A percentile compares a stretch with the other conserved stretches of the same genome.
Evolutionary conservation across 768 basidiomycete genomes (phyloP).

Genomic region (Xerocomus potaroensis): DNA sequence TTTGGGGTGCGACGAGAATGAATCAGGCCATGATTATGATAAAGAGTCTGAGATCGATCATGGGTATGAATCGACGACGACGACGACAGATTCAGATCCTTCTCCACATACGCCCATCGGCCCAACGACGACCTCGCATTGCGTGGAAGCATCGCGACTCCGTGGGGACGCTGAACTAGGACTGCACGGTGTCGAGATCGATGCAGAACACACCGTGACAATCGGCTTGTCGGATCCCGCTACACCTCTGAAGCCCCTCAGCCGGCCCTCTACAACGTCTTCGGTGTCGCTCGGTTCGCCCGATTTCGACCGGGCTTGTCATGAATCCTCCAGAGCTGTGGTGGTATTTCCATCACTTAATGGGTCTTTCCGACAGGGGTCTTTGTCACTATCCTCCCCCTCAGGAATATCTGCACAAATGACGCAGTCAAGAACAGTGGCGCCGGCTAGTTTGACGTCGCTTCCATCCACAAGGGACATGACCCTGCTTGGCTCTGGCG

Average conservation of each 20-base stretch:
- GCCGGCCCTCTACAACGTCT: conserved; percentile 7
- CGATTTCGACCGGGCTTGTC: neutral
- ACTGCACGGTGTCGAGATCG: too few relatives aligned
- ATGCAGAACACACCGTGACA: neutral
- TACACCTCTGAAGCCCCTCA: conserved; percentile 14
- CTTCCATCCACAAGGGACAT: neutral
- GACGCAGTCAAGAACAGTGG: conserved; percentile 7
- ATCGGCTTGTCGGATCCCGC: conserved; percentile 12
- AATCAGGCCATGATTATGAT: conserved; percentile 12
- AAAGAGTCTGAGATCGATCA: conserved; percentile 23
- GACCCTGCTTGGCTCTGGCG: neutral
- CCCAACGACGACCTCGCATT: conserved; percentile 1
- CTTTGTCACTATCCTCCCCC: neutral
- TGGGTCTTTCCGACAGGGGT: conserved; percentile 17
- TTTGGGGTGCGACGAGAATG: conserved; percentile 3
- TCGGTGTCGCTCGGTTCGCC: conserved; percentile 1
- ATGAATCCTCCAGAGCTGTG: conserved; percentile 6
- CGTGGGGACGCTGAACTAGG: conserved; percentile 15
- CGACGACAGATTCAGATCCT: conserved; percentile 26
- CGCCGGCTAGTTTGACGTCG: neutral
- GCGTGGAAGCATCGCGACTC: conserved; percentile 4
- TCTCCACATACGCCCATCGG: conserved; percentile 25
- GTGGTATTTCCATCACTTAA: conserved; percentile 27
- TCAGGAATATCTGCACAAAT: conserved; percentile 6
- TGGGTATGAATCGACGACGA: conserved; percentile 26